Base-by-base conservation (phyloP, 2,329 filamentous ascomycete genomes). In the Leptographium procerum region DNA sequence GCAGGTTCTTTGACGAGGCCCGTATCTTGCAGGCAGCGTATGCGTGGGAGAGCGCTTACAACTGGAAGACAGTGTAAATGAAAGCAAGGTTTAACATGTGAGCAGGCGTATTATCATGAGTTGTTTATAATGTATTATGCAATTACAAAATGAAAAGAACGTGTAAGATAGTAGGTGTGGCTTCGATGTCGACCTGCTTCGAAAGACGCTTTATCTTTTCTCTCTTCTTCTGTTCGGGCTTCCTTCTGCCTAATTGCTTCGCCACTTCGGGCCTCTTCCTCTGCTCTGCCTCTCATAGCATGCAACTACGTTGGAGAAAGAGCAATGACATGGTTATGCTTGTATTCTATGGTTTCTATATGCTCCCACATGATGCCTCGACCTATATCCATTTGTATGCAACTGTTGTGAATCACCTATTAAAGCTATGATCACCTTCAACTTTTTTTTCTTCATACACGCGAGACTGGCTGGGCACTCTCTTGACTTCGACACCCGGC, bases 1-100 rank as follows among this genome's bases (percentile, higher is more conserved):
- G 67, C 24, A 68, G 65, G 16, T 61, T 69, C 57, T 72, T 67
- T 63, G 65, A 74, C 36, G 72, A 75, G 55, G 33, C 61, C n/a
- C 64, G 55, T 2, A 63, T 67, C 11, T 62, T 64, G n/a, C 61
- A 8, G 57, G 57, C 55, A 1, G 62, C 59, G 11, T 59, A 60
- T 22, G 62, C 62, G 1, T 64, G 62, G 62, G 62, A 64, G 28
- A 70, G 47, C 16, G 60, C 55, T 2, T 53, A 53, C 26, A 45
- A 63, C 24, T 63, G 60, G 61, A 63, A 60, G 40, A 52, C 16
- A 13, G 45, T 58, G 14, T 55, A 43, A 53, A 13, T 33, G 31
- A 33, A 33, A 33, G 16, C n/a, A 24, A n/a, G 43, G 45, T 47
- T 7, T 13, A 24, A 8, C 10, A 11, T 9, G 14, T 47, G 45